Conservation (phyloP, 1,139 yeast genomes). For the Suhomyces terraborum region DNA sequence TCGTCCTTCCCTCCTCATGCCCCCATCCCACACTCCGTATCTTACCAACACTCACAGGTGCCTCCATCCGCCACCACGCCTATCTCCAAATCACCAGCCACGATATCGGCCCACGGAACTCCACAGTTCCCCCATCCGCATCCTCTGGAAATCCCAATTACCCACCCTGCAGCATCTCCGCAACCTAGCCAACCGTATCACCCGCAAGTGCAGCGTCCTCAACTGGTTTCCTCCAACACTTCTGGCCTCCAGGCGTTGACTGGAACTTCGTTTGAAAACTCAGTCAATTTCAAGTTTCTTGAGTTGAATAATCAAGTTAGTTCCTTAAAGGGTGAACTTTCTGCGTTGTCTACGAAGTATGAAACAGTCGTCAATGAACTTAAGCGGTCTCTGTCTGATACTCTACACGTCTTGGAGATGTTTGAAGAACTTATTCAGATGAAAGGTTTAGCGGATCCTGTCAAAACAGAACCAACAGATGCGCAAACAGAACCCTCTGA, state of each 20-base stretch:
- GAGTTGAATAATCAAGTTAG: conserved; percentile 44
- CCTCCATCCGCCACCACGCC: conserved; percentile 10
- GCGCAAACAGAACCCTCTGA: conserved; percentile 3
- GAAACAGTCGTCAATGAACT: conserved; percentile 50
- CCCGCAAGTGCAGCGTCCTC: neutral
- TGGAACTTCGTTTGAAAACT: conserved; percentile 24
- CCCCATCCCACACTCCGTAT: neutral
- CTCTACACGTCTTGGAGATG: conserved; percentile 51
- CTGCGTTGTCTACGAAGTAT: conserved; percentile 41
- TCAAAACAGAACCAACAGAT: conserved; percentile 5
- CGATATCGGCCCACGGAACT: conserved; percentile 4
- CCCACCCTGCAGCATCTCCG: conserved; percentile 6
- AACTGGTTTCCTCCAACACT: conserved; percentile 2
- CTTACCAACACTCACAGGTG: conserved; percentile 2
- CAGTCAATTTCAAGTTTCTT: conserved; percentile 35
- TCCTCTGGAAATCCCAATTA: conserved; percentile 7
- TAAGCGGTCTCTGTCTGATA: conserved; percentile 49
- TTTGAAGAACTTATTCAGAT: conserved; percentile 33
- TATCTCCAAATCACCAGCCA: conserved; percentile 4
- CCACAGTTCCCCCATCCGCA: conserved; percentile 10
- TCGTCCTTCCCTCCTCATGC: conserved; percentile 14
- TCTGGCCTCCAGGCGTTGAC: neutral
- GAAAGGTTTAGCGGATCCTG: neutral
- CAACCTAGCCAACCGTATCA: conserved; percentile 3
- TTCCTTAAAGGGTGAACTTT: conserved; percentile 39